Base-by-base conservation (phyloP, 2,329 filamentous ascomycete species). In the Pseudogymnoascus sp. region DNA sequence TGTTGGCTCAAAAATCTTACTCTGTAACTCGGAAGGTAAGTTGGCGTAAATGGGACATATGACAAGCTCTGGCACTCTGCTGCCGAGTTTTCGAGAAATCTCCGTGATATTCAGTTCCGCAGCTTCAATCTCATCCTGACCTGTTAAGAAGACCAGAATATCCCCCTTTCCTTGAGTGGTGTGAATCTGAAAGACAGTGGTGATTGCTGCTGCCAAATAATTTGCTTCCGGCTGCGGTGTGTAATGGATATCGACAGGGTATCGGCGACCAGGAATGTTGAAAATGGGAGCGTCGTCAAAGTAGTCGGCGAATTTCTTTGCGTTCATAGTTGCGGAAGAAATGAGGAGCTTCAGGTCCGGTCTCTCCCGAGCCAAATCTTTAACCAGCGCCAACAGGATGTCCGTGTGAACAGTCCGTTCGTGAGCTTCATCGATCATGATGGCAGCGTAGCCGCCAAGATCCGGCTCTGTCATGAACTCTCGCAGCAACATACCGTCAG, bases 391-490 rank as follows among this genome's bases (percentile, higher is more conserved):
- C 62, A 96, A 82, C 6, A 97, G 75, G 61, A 99, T 92, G 73
- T 99, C 94, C 0, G 93, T 96, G 60, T 91, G 86, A 0, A 97
- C 82, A 0, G 91, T 96, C 66, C 94, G 82, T 72, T 99, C 94
- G 82, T 99, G 94, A 0, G 94, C 94, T 73, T 99, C 94, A 71
- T 99, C 94, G 61, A 99, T 93, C 87, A 99, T 97, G 64, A 99
- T 76, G 11, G 87, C 90, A 4, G 90, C 89, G 68, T 97, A 97
- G 14, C 85, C 85, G 1, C 85, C 82, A 5, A 97, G 77, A 66
- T 93, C 86, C 0, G 93, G 92, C 69, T 96, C 91, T 0, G 90
- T 93, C 76, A 97, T 84, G 66, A 97, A 89, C 71, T 96, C 91
- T 71, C 91, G 82, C 30, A 97, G 78, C 38, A 97, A 78, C 88